A percentile compares a stretch with the other conserved stretches of the same genome.
phyloP scores from a whole-genome alignment of 2,329 filamentous ascomycete species.

The Ilyonectria mors-panacis region DNA sequence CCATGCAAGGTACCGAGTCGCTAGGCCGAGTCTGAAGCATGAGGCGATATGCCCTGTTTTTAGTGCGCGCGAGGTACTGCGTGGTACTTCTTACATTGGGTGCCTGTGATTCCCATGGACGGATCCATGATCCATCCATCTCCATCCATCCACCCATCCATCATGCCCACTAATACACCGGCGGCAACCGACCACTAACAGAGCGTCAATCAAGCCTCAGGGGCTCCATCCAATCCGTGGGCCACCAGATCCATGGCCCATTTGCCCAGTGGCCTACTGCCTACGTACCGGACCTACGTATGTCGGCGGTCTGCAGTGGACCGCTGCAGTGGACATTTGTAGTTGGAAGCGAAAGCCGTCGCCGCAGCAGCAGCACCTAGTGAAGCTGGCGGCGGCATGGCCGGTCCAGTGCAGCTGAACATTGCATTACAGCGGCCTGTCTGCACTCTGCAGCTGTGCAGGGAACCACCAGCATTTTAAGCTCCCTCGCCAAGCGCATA shows the following conservation, averaged over 20 bases:
- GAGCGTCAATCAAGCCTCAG: slow-evolving; percentile 15
- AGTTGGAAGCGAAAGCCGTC: not conserved
- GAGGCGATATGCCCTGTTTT: slow-evolving; percentile 1
- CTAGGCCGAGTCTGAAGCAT: slow-evolving; percentile 12
- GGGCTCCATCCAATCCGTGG: slow-evolving; percentile 14
- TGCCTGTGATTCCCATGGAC: not conserved
- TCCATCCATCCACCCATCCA: slow-evolving; percentile 20
- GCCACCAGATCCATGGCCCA: slow-evolving; percentile 10
- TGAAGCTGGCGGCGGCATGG: not conserved
- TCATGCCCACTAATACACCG: not conserved
- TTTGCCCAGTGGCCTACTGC: slow-evolving; percentile 17
- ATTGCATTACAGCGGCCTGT: not conserved
- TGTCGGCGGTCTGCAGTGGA: not conserved
- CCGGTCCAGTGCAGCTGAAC: slow-evolving; percentile 24
- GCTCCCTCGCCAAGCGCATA: not conserved
- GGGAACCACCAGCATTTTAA: not conserved
- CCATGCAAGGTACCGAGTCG: slow-evolving; percentile 31
- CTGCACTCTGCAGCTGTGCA: not conserved
- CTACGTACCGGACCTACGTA: slow-evolving; percentile 3
- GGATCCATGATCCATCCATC: slow-evolving; percentile 14
- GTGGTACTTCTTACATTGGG: not conserved
- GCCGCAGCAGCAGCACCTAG: not conserved
- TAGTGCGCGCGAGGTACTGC: not conserved
- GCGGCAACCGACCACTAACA: slow-evolving; percentile 1
- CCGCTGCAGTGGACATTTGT: no score